Percentiles rank a stretch among this genome's conserved stretches.
phyloP scores from a whole-genome alignment of 1,284 basidiomycete genomes.

The Pholiota adiposa region DNA sequence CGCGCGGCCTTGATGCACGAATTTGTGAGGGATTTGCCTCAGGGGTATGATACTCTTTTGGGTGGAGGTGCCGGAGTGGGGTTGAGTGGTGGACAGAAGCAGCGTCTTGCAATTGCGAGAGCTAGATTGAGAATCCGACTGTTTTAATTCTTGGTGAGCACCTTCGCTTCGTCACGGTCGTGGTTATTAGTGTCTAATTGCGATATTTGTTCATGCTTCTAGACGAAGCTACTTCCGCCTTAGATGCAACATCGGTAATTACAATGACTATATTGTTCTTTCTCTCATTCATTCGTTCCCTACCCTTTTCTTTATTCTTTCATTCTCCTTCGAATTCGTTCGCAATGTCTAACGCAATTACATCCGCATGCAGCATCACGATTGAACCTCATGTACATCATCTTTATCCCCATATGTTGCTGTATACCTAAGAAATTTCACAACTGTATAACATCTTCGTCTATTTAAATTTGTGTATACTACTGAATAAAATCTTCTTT shows the following conservation, averaged over 20 bases:
- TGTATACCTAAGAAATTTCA: no score
- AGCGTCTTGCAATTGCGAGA: slow-evolving; percentile 90
- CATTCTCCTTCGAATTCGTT: no score
- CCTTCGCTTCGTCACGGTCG: neutral
- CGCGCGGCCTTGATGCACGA: slow-evolving; percentile 87
- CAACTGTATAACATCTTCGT: no score
- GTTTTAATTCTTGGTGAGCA: slow-evolving; percentile 89
- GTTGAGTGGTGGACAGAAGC: slow-evolving; percentile 92
- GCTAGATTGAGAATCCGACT: slow-evolving; percentile 87
- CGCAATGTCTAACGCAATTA: no score
- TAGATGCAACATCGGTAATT: slow-evolving; percentile 74
- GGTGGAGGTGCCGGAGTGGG: slow-evolving; percentile 45
- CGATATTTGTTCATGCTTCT: no score
- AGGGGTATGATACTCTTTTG: slow-evolving; percentile 88
- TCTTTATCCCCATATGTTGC: no score
- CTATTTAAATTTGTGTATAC: no score
- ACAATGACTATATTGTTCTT: neutral
- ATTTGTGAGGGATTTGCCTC: slow-evolving; percentile 81
- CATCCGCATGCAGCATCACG: no score
- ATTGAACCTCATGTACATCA: no score
- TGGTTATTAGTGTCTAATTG: neutral
- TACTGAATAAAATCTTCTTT: no score
- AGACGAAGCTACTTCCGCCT: slow-evolving; percentile 97
- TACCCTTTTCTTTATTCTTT: no score
- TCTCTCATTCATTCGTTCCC: neutral